Evolutionary conservation across 2,329 filamentous ascomycete species (phyloP), one percentile per base, ranked within the genome.

Genomic region (Stachybotrys chartarum): DNA sequence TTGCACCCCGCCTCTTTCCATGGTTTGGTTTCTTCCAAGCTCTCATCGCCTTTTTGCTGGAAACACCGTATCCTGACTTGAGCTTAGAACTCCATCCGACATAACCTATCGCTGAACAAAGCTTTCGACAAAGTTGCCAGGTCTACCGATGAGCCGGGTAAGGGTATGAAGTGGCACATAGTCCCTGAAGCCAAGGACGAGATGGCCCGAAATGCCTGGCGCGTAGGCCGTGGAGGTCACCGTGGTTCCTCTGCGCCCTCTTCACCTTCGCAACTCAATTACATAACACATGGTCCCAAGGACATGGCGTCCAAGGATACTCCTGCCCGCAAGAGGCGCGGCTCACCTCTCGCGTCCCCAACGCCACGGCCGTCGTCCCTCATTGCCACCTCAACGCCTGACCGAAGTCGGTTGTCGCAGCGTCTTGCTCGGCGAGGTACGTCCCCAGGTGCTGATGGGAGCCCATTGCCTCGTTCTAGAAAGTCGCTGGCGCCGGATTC

Each of bases 121-220:
- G 85, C 88, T 0, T 99, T 99, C 66, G 86, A 91, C 63, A 99
- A 99, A 71, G 88, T 96, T 8, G 89, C 94, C 3, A 86, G 94
- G 50, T 87, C 90, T 16, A 96, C 91, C 0, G 91, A 97, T 63
- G 94, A 99, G 69, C 94, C 94, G 24, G 94, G 94, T 12, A 99
- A 99, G 70, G 94, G 94, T 31, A 97, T 97, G 91, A 97, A 97
- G 69, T 99, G 94, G 94, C 90, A 93, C 71, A 92, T 99, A 66
- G 85, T 90, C 5, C 81, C 89, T 1, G 90, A 95, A 59, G 82
- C 87, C 60, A 85, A 88, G 51, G 90, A 97, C 17, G 93, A 96
- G 54, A 96, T 97, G 78, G 81, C 91, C 57, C 88, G 88, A 68
- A 90, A 88, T 62, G 81, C 82, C 1, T 82, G 76, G 62, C 79